A percentile compares a stretch with the other conserved stretches of the same genome.
Evolutionary conservation across 1,284 basidiomycete species (phyloP).

Genomic region (Hemileia vastatrix): DNA sequence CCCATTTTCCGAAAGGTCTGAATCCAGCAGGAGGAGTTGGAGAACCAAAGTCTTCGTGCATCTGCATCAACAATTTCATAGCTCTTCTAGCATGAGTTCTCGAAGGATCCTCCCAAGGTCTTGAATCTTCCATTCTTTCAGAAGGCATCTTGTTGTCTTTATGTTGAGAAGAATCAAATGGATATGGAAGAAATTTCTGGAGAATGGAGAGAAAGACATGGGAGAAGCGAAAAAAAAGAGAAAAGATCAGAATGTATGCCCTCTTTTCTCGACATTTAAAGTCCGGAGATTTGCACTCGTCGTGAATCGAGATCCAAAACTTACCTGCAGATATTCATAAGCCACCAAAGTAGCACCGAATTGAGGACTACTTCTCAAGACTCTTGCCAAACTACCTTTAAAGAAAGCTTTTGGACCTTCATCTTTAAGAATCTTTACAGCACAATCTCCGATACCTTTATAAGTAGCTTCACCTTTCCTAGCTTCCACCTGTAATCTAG

Average conservation of each 20-base stretch:
- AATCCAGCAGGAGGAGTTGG: constrained; percentile 24
- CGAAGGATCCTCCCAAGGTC: constrained; percentile 29
- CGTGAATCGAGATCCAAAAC: too few relatives aligned
- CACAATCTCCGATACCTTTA: constrained; percentile 40
- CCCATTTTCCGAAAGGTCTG: not conserved
- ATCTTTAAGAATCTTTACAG: constrained; percentile 34
- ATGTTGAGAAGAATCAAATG: constrained; percentile 23
- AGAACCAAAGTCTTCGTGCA: constrained; percentile 36
- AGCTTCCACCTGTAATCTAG: constrained; percentile 42
- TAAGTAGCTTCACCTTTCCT: constrained; percentile 42
- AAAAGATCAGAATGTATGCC: not conserved
- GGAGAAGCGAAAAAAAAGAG: not conserved
- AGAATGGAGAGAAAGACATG: not conserved
- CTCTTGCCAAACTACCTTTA: constrained; percentile 41
- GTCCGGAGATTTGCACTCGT: too few relatives aligned
- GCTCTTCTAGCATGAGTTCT: constrained; percentile 29
- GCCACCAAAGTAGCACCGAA: constrained; percentile 43
- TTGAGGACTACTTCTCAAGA: constrained; percentile 39
- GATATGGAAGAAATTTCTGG: constrained; percentile 26
- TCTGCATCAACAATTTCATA: constrained; percentile 30
- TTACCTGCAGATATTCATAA: constrained; percentile 39
- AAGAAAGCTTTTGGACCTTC: constrained; percentile 41
- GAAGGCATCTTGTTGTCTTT: not conserved
- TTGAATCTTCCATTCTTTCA: not conserved
- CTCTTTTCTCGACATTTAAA: too few relatives aligned